A percentile compares a stretch with the other conserved stretches of the same genome.
These are phyloP conservation scores for Colletotrichum musae DNA, from an alignment of 2,329 filamentous ascomycete genomes.

Conservation along the genomic window DNA sequence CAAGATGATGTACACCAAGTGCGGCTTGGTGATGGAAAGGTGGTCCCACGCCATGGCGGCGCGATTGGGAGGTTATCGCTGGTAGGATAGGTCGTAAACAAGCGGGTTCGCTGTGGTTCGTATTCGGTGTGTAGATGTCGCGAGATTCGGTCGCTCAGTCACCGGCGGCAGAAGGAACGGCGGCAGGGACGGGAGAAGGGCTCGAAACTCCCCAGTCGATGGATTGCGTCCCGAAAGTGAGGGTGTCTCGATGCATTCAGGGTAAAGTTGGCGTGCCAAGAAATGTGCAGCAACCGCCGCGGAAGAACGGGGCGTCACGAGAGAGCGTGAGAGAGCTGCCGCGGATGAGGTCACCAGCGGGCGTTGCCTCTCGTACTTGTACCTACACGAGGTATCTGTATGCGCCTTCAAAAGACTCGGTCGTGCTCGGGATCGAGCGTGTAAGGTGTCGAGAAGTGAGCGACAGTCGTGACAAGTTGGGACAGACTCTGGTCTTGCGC, in stretches of 20 bases:
- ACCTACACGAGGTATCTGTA: background rate
- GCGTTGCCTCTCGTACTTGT: slow-evolving; percentile 5
- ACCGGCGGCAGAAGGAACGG: slow-evolving; percentile 36
- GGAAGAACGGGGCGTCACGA: background rate
- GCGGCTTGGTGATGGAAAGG: slow-evolving; percentile 89
- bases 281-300: slow-evolving; percentile 7
- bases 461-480: background rate
- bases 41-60: slow-evolving; percentile 82
- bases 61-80: slow-evolving; percentile 22
- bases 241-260: slow-evolving; percentile 52
- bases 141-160: slow-evolving; percentile 29
- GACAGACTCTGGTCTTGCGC: slow-evolving; percentile 18
- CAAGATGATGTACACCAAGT: slow-evolving; percentile 98
- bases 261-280: slow-evolving; percentile 31
- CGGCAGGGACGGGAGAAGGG: slow-evolving; percentile 43
- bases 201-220: slow-evolving; percentile 45
- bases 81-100: background rate
- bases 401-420: slow-evolving; percentile 3
- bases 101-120: slow-evolving; percentile 4
- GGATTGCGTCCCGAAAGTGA: slow-evolving; percentile 44
- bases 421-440: background rate
- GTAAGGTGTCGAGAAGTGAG: slow-evolving; percentile 11
- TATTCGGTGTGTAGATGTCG: slow-evolving; percentile 1
- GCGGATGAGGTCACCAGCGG: slow-evolving; percentile 29
- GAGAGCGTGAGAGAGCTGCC: background rate